These are phyloP conservation scores for Lepiota venenata DNA, from an alignment of 768 basidiomycete genomes.

Conservation along the genomic window DNA sequence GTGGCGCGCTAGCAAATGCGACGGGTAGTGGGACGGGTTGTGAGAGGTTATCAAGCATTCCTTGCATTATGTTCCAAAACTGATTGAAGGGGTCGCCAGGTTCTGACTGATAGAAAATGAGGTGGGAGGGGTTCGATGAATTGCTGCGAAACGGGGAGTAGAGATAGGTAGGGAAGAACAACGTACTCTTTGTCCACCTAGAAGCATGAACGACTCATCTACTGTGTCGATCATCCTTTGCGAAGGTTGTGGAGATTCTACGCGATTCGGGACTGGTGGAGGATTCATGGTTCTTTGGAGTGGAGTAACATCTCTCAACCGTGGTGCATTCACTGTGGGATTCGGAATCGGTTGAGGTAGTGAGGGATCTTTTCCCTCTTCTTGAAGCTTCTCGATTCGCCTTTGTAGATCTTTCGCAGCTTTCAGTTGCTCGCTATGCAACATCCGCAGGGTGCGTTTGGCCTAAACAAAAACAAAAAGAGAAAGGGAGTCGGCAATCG, in stretches of 20 bases:
- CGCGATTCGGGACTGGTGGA: constrained; percentile 28
- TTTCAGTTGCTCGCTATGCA: constrained; percentile 73
- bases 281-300: constrained; percentile 24
- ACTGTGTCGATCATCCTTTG: constrained; percentile 51
- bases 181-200: constrained; percentile 71
- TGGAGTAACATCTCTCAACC: constrained; percentile 14
- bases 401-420: constrained; percentile 69
- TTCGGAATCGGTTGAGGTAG: constrained; percentile 59
- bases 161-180: background rate
- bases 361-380: constrained; percentile 75
- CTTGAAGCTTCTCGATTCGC: constrained; percentile 64
- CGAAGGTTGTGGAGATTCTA: constrained; percentile 40
- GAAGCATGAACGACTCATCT: constrained; percentile 87
- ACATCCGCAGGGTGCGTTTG: constrained; percentile 71
- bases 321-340: constrained; percentile 22
- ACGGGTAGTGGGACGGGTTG: constrained; percentile 48
- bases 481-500: constrained; percentile 6
- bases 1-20: constrained; percentile 80
- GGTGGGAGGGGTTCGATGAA: background rate
- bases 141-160: constrained; percentile 4
- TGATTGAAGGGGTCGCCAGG: constrained; percentile 85
- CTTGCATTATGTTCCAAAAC: constrained; percentile 88
- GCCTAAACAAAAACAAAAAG: constrained; percentile 42
- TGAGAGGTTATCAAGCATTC: constrained; percentile 82
- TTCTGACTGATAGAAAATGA: constrained; percentile 49